Percentiles rank a stretch among this genome's conserved stretches.
These are phyloP conservation scores for Pyrenula aspistea DNA, from an alignment of 495 filamentous ascomycete species.

Conservation along the genomic window DNA sequence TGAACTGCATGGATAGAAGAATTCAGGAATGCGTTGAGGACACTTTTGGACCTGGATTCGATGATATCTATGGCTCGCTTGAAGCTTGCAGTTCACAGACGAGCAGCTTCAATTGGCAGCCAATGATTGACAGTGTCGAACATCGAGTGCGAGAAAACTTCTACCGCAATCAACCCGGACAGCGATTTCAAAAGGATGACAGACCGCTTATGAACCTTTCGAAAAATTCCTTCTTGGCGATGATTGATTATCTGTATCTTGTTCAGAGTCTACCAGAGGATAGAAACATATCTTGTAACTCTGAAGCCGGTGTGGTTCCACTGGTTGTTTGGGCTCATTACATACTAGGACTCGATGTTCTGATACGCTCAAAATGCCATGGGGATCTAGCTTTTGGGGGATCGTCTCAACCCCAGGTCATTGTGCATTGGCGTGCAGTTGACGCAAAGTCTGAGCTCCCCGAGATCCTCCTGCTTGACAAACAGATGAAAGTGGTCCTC, in stretches of 20 bases:
- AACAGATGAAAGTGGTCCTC: slow-evolving; percentile 5
- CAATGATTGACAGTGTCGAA: slow-evolving; percentile 3
- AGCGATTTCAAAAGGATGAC: not conserved
- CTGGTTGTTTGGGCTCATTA: slow-evolving; percentile 10
- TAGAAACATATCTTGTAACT: slow-evolving; percentile 2
- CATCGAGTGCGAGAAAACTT: not conserved
- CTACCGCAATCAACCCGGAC: not conserved
- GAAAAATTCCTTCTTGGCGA: slow-evolving; percentile 2
- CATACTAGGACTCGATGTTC: slow-evolving; percentile 6
- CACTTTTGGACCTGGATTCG: slow-evolving; percentile 7
- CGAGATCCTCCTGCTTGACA: slow-evolving; percentile 5
- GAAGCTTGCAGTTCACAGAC: slow-evolving; percentile 8
- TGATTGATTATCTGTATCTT: slow-evolving; percentile 9
- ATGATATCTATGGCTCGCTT: slow-evolving; percentile 6
- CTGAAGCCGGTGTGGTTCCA: slow-evolving; percentile 3
- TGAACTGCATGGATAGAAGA: slow-evolving; percentile 4
- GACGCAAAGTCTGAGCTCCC: slow-evolving; percentile 1
- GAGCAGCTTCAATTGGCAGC: slow-evolving; percentile 5
- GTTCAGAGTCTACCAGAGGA: slow-evolving; percentile 11
- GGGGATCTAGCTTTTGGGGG: slow-evolving; percentile 5
- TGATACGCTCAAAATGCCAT: slow-evolving; percentile 1
- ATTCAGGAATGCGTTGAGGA: slow-evolving; percentile 1
- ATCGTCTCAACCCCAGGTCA: slow-evolving; percentile 4
- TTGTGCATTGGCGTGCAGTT: slow-evolving; percentile 4
- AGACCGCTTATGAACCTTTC: slow-evolving; percentile 1